phyloP scores from a whole-genome alignment of 108 stramenopile genomes.

The Skeletonema menzelii region DNA sequence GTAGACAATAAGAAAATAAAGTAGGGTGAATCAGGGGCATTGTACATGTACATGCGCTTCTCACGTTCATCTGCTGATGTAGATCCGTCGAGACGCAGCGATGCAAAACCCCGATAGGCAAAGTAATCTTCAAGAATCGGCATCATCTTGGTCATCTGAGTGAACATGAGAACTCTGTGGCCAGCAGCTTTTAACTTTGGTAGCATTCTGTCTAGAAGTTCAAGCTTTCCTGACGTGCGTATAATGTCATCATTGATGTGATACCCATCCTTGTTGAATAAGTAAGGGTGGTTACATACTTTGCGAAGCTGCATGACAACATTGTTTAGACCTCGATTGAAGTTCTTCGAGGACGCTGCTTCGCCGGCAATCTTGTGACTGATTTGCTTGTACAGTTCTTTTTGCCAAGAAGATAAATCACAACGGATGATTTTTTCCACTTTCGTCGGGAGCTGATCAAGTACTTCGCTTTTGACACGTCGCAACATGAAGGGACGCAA shows the following conservation, averaged over 20 bases:
- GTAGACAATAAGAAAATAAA: constrained; percentile 96
- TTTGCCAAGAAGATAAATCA: constrained; percentile 91
- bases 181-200: constrained; percentile 81
- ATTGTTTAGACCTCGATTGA: constrained; percentile 78
- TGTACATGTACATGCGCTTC: constrained; percentile 95
- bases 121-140: constrained; percentile 95
- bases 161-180: constrained; percentile 94
- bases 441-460: constrained; percentile 86
- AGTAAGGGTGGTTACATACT: constrained; percentile 98
- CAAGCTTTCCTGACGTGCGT: constrained; percentile 83
- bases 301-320: constrained; percentile 99
- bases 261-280: constrained; percentile 96
- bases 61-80: constrained; percentile 94
- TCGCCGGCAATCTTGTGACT: constrained; percentile 65
- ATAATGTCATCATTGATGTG: constrained; percentile 83
- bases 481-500: constrained; percentile 98
- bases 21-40: constrained; percentile 80
- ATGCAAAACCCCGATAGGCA: constrained; percentile 83
- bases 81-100: constrained; percentile 98
- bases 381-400: constrained; percentile 91
- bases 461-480: constrained; percentile 93
- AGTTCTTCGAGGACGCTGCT: constrained; percentile 45
- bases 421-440: constrained; percentile 91
- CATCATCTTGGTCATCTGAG: constrained; percentile 96
- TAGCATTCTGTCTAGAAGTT: constrained; percentile 90